phyloP scores from a whole-genome alignment of 225 moss, liverwort and hornwort species.

The Physcomitrium patens region DNA sequence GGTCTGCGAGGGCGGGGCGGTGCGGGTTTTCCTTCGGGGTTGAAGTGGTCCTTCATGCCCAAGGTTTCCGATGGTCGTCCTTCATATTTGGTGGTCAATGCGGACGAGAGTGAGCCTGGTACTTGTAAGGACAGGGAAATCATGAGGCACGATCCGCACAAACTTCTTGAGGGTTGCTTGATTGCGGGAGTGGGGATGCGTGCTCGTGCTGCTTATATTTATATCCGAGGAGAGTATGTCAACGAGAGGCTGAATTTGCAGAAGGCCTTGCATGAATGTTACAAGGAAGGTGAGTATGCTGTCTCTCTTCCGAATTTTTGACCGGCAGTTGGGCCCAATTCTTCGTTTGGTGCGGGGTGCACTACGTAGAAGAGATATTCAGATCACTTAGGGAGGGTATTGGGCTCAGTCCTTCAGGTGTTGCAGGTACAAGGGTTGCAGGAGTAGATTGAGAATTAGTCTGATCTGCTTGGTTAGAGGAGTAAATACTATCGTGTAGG shows the following conservation, averaged over 20 bases:
- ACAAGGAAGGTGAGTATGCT: conserved; percentile 35
- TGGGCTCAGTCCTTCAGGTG: conserved; percentile 49
- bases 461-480: conserved; percentile 55
- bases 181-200: conserved; percentile 80
- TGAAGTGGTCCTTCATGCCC: conserved; percentile 82
- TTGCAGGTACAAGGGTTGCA: neutral
- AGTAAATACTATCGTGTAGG: conserved; percentile 23
- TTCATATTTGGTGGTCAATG: conserved; percentile 68
- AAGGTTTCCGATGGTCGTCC: conserved; percentile 74
- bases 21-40: conserved; percentile 69
- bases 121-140: conserved; percentile 81
- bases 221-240: conserved; percentile 71
- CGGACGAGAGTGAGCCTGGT: conserved; percentile 75
- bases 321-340: conserved; percentile 39
- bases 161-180: conserved; percentile 69
- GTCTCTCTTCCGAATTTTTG: conserved; percentile 58
- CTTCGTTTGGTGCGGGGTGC: conserved; percentile 56
- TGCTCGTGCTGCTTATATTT: conserved; percentile 66
- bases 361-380: neutral
- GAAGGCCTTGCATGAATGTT: conserved; percentile 55
- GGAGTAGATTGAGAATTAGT: conserved; percentile 48
- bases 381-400: conserved; percentile 34
- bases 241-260: conserved; percentile 66
- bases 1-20: conserved; percentile 39
- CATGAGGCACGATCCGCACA: conserved; percentile 78